These are phyloP conservation scores for Boletus reticulatus DNA, from an alignment of 768 basidiomycete genomes.

Conservation along the genomic window DNA sequence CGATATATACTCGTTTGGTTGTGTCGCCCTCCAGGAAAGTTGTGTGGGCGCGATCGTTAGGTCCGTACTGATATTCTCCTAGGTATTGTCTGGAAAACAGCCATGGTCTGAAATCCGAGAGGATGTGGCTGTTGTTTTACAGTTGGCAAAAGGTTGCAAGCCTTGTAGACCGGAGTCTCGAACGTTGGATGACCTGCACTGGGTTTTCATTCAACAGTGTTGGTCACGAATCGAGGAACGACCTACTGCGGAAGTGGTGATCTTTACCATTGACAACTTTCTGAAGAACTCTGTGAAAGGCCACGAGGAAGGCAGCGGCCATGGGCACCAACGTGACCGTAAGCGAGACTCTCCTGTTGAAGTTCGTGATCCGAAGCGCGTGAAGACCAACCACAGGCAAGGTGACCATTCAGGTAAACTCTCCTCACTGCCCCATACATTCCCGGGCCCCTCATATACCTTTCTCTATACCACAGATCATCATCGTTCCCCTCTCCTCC, in stretches of 20 bases:
- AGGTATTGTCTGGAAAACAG: neutral
- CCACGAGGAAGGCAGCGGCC: conserved; percentile 36
- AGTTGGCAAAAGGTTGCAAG: neutral
- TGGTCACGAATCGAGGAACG: neutral
- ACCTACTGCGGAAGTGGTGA: neutral
- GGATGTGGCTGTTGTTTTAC: neutral
- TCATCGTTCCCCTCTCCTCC: conserved; percentile 35
- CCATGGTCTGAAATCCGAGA: too few relatives aligned
- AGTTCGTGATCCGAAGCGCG: conserved; percentile 56
- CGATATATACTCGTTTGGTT: conserved; percentile 21
- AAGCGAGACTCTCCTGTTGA: conserved; percentile 47
- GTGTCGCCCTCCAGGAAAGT: conserved; percentile 32
- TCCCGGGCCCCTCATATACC: conserved; percentile 34
- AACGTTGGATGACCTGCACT: neutral
- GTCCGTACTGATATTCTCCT: too few relatives aligned
- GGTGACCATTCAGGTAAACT: conserved; percentile 42
- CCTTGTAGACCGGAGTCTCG: neutral
- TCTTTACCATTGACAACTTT: neutral
- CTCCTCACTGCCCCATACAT: conserved; percentile 21
- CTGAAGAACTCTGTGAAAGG: neutral
- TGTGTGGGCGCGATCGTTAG: conserved; percentile 35
- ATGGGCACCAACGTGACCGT: conserved; percentile 41
- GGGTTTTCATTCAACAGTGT: neutral
- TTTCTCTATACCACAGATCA: conserved; percentile 29
- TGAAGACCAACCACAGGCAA: conserved; percentile 53